Conservation (phyloP, 73 alveolate species). For the Breviolum minutum region DNA sequence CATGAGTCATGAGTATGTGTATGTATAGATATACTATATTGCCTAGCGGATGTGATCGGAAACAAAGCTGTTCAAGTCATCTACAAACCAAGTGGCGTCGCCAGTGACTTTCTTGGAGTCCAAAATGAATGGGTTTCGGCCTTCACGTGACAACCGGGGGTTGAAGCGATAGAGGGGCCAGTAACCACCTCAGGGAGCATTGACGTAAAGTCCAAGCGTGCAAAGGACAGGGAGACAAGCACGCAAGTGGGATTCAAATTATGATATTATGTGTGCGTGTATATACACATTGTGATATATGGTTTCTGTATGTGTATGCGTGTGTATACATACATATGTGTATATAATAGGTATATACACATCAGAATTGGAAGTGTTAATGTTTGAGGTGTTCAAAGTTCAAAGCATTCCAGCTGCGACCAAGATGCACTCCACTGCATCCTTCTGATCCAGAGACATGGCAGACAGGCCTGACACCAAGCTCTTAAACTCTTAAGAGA, state of each 20-base stretch:
- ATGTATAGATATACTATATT: too few relatives aligned
- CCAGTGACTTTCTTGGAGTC: slow-evolving; percentile 91
- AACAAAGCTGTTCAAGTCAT: neutral
- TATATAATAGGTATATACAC: too few relatives aligned
- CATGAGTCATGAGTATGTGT: too few relatives aligned
- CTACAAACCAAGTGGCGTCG: slow-evolving; percentile 39
- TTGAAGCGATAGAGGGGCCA: slow-evolving; percentile 93
- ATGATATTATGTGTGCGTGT: too few relatives aligned
- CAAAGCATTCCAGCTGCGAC: neutral
- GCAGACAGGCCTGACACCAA: slow-evolving; percentile 56
- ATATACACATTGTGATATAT: too few relatives aligned
- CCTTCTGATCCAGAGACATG: slow-evolving; percentile 79
- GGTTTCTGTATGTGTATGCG: too few relatives aligned
- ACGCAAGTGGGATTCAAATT: too few relatives aligned
- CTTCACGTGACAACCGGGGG: slow-evolving; percentile 37
- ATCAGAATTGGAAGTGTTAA: too few relatives aligned
- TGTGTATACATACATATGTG: too few relatives aligned
- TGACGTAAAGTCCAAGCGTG: too few relatives aligned
- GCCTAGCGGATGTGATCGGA: too few relatives aligned
- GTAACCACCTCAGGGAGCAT: slow-evolving; percentile 53
- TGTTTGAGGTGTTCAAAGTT: neutral
- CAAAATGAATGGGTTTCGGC: slow-evolving; percentile 75
- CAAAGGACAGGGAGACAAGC: too few relatives aligned
- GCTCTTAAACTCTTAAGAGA: neutral
- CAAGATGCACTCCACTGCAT: slow-evolving; percentile 83